phyloP scores from a whole-genome alignment of 768 basidiomycete genomes.

The Crucibulum laeve region DNA sequence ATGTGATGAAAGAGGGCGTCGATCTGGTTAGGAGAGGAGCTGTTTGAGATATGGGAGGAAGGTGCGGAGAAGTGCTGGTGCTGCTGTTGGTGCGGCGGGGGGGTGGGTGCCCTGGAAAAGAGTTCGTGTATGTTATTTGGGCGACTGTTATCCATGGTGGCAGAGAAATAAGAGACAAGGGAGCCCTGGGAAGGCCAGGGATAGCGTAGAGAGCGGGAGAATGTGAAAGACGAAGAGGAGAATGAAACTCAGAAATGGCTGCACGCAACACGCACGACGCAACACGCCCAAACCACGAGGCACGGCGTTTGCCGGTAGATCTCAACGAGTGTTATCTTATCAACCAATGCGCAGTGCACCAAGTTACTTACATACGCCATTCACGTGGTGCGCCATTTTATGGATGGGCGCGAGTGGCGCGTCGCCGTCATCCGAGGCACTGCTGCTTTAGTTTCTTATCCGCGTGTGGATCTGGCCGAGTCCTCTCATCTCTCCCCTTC shows the following conservation, averaged over 20 bases:
- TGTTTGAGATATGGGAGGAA: conserved; percentile 34
- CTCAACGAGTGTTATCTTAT: conserved; percentile 1
- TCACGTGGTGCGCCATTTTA: conserved; percentile 9
- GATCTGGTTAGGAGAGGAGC: conserved; percentile 54
- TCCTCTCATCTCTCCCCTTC: too few relatives aligned
- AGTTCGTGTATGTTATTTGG: conserved; percentile 40
- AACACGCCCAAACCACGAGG: conserved; percentile 47
- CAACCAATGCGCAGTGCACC: too few relatives aligned
- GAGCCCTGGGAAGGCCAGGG: conserved; percentile 4
- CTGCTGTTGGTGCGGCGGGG: conserved; percentile 30
- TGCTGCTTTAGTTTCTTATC: too few relatives aligned
- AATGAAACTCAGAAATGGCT: conserved; percentile 15
- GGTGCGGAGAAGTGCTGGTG: conserved; percentile 24
- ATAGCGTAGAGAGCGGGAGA: conserved; percentile 4
- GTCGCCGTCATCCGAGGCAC: too few relatives aligned
- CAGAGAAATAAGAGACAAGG: conserved; percentile 11
- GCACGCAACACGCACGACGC: conserved; percentile 2
- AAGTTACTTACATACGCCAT: conserved; percentile 3
- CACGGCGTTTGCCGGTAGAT: conserved; percentile 26
- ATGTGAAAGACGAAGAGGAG: conserved; percentile 8
- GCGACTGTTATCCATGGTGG: conserved; percentile 34
- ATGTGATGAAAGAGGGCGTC: conserved; percentile 67
- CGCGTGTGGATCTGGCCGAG: too few relatives aligned
- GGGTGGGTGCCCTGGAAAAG: conserved; percentile 52
- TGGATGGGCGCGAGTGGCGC: conserved; percentile 3